Percentiles rank a stretch among this genome's conserved stretches.
Conservation (phyloP, 2,329 filamentous ascomycete genomes). For the Aspergillus unguis region DNA sequence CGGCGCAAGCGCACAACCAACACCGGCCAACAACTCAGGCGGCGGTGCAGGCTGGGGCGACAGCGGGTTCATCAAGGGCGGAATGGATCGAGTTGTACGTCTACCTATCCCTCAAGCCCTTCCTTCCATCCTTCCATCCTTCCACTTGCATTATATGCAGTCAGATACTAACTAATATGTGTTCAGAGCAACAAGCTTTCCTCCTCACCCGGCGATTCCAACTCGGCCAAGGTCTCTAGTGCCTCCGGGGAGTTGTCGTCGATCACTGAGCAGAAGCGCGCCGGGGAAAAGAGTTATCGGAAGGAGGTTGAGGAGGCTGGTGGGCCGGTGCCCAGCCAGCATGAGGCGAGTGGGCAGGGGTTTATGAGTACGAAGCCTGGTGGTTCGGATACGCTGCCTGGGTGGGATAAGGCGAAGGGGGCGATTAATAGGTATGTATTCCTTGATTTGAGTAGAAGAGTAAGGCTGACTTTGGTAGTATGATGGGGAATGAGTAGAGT, state of each 20-base stretch:
- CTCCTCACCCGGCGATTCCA: neutral
- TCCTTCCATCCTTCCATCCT: neutral
- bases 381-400: conserved; percentile 1
- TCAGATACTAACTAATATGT: neutral
- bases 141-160: neutral
- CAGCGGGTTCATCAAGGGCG: conserved; percentile 22
- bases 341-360: neutral
- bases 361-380: conserved; percentile 3
- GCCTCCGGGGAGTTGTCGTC: neutral
- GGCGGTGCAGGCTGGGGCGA: conserved; percentile 26
- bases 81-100: conserved; percentile 1
- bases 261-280: neutral
- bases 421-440: neutral
- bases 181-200: neutral
- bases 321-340: neutral
- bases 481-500: neutral
- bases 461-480: neutral
- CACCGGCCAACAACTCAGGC: conserved; percentile 29
- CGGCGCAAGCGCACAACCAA: conserved; percentile 25
- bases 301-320: neutral
- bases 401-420: conserved; percentile 6
- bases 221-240: neutral
- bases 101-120: too few species aligned
- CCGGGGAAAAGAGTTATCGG: neutral
- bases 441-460: neutral